These are phyloP conservation scores for Camillea tinctor DNA, from an alignment of 2,329 filamentous ascomycete species.

Conservation along the genomic window DNA sequence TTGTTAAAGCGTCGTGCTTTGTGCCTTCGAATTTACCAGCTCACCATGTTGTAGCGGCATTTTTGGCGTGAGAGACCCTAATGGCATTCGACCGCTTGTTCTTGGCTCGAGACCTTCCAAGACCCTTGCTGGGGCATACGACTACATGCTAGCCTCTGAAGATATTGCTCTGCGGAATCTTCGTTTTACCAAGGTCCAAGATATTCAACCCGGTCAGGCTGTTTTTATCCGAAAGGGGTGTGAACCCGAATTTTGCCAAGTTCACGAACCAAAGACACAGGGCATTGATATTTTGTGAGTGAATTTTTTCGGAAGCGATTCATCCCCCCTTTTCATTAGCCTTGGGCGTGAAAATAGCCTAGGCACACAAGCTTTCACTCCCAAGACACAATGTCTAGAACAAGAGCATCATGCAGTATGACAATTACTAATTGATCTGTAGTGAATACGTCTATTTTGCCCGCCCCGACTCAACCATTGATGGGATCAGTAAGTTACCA, in stretches of 20 bases:
- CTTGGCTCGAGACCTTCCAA: conserved; percentile 63
- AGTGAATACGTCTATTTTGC: conserved; percentile 70
- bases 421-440: too few relatives aligned
- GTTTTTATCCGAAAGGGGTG: conserved; percentile 74
- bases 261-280: conserved; percentile 31
- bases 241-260: conserved; percentile 67
- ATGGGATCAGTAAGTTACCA: conserved; percentile 54
- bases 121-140: conserved; percentile 54
- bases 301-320: too few relatives aligned
- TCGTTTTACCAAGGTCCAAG: conserved; percentile 66
- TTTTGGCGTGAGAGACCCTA: conserved; percentile 57
- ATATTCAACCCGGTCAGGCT: conserved; percentile 72
- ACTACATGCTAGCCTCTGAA: conserved; percentile 83
- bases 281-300: too few relatives aligned
- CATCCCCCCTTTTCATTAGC: too few relatives aligned
- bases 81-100: conserved; percentile 78
- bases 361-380: too few relatives aligned
- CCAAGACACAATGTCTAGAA: too few relatives aligned
- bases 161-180: conserved; percentile 72
- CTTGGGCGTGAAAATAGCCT: too few relatives aligned
- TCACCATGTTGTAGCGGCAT: too few relatives aligned
- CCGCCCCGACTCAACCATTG: conserved; percentile 71
- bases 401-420: too few relatives aligned
- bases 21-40: neutral
- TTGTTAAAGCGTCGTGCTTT: too few relatives aligned